Conservation (phyloP, 2,329 filamentous ascomycete genomes). For the Hansfordia pulvinata region DNA sequence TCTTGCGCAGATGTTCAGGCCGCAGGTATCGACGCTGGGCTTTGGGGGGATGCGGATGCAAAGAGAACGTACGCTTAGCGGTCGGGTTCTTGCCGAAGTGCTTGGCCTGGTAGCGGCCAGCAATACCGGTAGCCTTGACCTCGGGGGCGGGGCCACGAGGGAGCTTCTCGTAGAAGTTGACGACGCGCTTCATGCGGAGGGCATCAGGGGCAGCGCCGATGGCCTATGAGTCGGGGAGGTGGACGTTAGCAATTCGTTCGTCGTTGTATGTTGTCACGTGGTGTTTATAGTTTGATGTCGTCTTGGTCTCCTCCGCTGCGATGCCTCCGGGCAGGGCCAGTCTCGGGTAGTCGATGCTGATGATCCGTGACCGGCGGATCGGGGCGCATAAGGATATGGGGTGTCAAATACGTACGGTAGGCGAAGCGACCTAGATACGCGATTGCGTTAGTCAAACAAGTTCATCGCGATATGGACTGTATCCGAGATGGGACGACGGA, state of each 20-base stretch:
- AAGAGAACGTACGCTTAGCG: conserved; percentile 67
- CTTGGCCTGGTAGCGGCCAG: conserved; percentile 77
- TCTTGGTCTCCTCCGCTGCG: too few species aligned
- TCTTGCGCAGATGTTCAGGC: too few species aligned
- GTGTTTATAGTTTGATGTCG: too few species aligned
- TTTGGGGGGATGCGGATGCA: too few species aligned
- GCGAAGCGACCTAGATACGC: conserved; percentile 77
- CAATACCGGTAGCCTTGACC: conserved; percentile 65
- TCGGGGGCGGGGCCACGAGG: conserved; percentile 84
- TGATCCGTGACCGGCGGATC: conserved; percentile 1
- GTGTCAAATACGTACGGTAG: conserved; percentile 74
- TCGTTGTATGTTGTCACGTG: too few species aligned
- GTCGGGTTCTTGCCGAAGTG: conserved; percentile 95
- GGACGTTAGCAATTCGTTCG: conserved; percentile 20
- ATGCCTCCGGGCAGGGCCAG: too few species aligned
- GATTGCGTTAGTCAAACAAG: conserved; percentile 10
- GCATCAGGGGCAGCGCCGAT: conserved; percentile 93
- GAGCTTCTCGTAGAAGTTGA: conserved; percentile 97
- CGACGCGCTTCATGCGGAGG: conserved; percentile 92
- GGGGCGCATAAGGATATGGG: conserved; percentile 3
- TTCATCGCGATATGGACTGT: conserved; percentile 10
- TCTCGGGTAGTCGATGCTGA: too few species aligned
- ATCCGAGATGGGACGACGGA: conserved; percentile 1
- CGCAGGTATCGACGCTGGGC: too few species aligned
- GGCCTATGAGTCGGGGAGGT: conserved; percentile 49